Evolutionary conservation across 805 yeast species (phyloP), one percentile per base, ranked within the genome.

Genomic region (Starmerella scarabaei): DNA sequence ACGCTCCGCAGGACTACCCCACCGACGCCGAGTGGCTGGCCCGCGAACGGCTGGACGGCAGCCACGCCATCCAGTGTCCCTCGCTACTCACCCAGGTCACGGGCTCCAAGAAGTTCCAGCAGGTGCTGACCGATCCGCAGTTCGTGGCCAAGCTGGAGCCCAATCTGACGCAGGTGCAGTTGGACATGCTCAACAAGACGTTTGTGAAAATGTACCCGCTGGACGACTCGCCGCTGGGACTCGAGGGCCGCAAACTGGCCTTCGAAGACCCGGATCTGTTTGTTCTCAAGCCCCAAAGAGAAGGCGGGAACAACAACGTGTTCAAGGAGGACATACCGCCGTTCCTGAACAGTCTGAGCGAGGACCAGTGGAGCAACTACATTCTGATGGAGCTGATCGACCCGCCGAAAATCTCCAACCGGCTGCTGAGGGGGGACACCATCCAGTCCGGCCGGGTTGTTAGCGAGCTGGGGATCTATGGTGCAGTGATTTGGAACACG

Each of bases 221-320:
- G 50, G 97, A 88, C 58, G 69, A 72, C 40, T 65, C 83, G 1
- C 64, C 61, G 30, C 66, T 68, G 26, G 95, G 94, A 3, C 49
- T 53, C 32, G 42, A 53, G 28, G 94, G 91, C 4, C 73, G 71
- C 42, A 62, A 69, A 44, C 59, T 82, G 33, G 94, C 93, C 1
- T 63, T 78, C 35, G 75, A 72, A 45, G 44, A 59, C 2, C 88
- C 95, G 0, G 73, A 72, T 39, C 67, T 69, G 19, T 91, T 66
- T 57, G 99, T 91, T 1, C 67, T 91, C 52, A 91, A 91, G 56
- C 99, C 99, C 3, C 98, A 91, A 61, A 73, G 99, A 64, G 99
- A 91, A 65, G 99, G 99, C 30, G 99, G 99, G 34, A 98, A 98
- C 16, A 85, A 91, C 59, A 91, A 91, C 57, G 72, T 91, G 40